Percentiles rank a stretch among this genome's conserved stretches.
Evolutionary conservation across 176 grass and related monocot genomes (phyloP).

Genomic region (Avena eriantha): DNA sequence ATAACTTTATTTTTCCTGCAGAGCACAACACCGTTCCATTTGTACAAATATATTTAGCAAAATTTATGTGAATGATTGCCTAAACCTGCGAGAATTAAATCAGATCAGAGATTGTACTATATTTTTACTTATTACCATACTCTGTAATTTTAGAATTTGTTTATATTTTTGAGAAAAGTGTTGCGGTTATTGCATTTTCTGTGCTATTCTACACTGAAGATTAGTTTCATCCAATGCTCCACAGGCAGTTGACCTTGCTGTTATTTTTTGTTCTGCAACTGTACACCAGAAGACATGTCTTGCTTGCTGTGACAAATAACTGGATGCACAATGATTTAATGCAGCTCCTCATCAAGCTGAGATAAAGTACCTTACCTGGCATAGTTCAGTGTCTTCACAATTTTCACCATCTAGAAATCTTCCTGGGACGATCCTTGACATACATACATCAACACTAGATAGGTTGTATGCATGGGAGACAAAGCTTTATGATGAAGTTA

Average conservation of each 20-base stretch:
- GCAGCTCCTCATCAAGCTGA: conserved; percentile 58
- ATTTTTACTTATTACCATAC: not conserved
- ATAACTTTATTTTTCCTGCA: not conserved
- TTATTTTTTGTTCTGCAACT: not conserved
- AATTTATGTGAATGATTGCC: no score
- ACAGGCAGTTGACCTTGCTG: not conserved
- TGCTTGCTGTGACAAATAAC: conserved; percentile 7
- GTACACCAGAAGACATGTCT: not conserved
- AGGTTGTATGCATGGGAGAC: conserved; percentile 77
- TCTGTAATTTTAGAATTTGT: not conserved
- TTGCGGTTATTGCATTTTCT: not conserved
- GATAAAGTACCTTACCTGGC: conserved; percentile 72
- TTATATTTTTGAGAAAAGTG: not conserved
- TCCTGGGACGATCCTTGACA: conserved; percentile 52
- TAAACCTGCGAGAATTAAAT: no score
- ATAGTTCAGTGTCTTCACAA: conserved; percentile 66
- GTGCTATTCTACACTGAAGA: not conserved
- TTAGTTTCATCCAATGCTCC: not conserved
- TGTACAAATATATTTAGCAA: no score
- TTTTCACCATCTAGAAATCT: conserved; percentile 57
- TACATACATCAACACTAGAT: conserved; percentile 70
- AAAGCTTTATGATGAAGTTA: conserved; percentile 89
- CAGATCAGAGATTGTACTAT: no score
- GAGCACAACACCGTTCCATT: not conserved
- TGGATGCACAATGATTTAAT: conserved; percentile 36